These are phyloP conservation scores for Beauveria sp. DNA, from an alignment of 2,329 filamentous ascomycete species.

Conservation along the genomic window DNA sequence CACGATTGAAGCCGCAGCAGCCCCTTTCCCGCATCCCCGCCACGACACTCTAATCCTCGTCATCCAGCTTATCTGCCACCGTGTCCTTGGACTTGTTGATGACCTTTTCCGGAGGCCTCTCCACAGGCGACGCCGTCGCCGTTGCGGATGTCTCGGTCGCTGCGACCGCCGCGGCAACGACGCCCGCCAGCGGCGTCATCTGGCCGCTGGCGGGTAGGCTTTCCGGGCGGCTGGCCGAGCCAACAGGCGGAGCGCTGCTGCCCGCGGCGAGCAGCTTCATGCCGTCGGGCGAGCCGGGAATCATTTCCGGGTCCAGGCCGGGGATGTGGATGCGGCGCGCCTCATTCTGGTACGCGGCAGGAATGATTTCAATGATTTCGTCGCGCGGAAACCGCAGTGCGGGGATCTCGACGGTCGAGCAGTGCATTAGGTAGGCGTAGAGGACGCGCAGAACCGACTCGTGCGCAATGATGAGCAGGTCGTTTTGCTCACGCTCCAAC, in stretches of 20 bases:
- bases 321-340: slow-evolving; percentile 86
- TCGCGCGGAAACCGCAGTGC: slow-evolving; percentile 88
- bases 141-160: slow-evolving; percentile 24
- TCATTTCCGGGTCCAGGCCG: slow-evolving; percentile 54
- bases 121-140: slow-evolving; percentile 16
- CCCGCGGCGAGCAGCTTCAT: slow-evolving; percentile 67
- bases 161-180: slow-evolving; percentile 35
- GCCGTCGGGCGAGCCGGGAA: slow-evolving; percentile 73
- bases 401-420: slow-evolving; percentile 90
- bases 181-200: slow-evolving; percentile 42
- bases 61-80: slow-evolving; percentile 45
- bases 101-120: slow-evolving; percentile 40
- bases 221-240: slow-evolving; percentile 13
- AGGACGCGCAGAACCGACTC: slow-evolving; percentile 95
- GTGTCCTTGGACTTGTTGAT: slow-evolving; percentile 42
- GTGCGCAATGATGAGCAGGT: slow-evolving; percentile 96
- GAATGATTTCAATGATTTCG: slow-evolving; percentile 98
- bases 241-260: slow-evolving; percentile 15
- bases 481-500: slow-evolving; percentile 91
- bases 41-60: slow-evolving; percentile 37
- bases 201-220: slow-evolving; percentile 27
- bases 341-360: slow-evolving; percentile 94
- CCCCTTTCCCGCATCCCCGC: neutral
- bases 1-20: neutral
- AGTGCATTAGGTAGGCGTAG: slow-evolving; percentile 98